phyloP scores from a whole-genome alignment of 441 rosid genomes.

The Metrosideros polymorpha region DNA sequence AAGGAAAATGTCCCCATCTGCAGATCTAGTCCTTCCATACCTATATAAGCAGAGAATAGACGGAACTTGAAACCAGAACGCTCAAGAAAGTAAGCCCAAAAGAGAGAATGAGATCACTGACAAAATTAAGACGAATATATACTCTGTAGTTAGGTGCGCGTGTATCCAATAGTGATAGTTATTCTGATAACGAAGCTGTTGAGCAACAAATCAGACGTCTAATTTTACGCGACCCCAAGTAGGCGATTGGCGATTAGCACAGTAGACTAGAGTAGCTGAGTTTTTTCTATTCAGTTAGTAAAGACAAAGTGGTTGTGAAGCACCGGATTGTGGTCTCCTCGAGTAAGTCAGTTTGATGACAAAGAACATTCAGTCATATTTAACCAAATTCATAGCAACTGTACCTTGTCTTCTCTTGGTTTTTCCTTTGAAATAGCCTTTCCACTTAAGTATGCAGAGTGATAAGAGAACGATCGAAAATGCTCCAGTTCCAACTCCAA shows the following conservation, averaged over 20 bases:
- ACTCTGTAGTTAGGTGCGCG: background rate
- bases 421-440: conserved; percentile 16
- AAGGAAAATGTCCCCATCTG: conserved; percentile 48
- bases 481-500: conserved; percentile 16
- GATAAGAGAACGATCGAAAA: conserved; percentile 18
- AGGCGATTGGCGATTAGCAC: background rate
- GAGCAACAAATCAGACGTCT: background rate
- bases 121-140: background rate
- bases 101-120: background rate
- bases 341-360: background rate
- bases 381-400: background rate
- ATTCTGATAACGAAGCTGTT: background rate
- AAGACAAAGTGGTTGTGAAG: background rate
- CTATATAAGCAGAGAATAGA: conserved; percentile 10
- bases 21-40: conserved; percentile 23
- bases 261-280: background rate
- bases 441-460: conserved; percentile 37
- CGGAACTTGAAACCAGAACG: background rate
- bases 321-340: background rate
- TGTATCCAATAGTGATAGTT: background rate
- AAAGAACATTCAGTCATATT: background rate
- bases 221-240: background rate
- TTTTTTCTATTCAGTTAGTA: background rate
- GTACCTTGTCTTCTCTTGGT: conserved; percentile 25
- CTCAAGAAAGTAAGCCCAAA: background rate